phyloP scores from a whole-genome alignment of 306 rosid species.

The Biancaea sappan region DNA sequence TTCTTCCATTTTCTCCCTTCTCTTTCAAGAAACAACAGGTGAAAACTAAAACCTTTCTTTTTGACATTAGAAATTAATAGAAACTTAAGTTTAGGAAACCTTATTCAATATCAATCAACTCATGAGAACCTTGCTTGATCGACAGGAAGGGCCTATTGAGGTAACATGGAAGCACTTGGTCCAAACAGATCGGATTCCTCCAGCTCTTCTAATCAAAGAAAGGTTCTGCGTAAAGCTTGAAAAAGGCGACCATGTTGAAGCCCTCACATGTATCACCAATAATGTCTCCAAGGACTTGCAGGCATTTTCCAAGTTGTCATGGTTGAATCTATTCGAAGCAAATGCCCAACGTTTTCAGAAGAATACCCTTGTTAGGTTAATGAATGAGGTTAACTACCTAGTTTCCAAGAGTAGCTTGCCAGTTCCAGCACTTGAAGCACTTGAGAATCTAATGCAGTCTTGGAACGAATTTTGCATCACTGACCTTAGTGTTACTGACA shows the following conservation, averaged over 20 bases:
- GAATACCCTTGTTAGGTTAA: conserved; percentile 53
- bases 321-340: conserved; percentile 66
- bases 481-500: conserved; percentile 25
- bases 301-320: conserved; percentile 63
- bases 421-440: conserved; percentile 45
- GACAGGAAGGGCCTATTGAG: conserved; percentile 73
- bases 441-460: conserved; percentile 55
- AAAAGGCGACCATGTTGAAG: conserved; percentile 53
- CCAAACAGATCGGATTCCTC: conserved; percentile 50
- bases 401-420: conserved; percentile 42
- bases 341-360: conserved; percentile 54
- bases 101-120: conserved; percentile 21
- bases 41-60: too few species aligned
- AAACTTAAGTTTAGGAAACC: conserved; percentile 9
- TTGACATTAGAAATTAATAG: neutral
- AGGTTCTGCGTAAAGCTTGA: conserved; percentile 65
- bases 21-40: too few species aligned
- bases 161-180: conserved; percentile 73
- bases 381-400: conserved; percentile 46
- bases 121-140: conserved; percentile 33
- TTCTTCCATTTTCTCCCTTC: too few species aligned
- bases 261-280: conserved; percentile 56
- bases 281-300: conserved; percentile 41
- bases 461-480: conserved; percentile 53
- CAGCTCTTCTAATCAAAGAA: conserved; percentile 64